Evolutionary conservation across 306 rosid genomes (phyloP), one percentile per base, ranked within the genome.

Genomic region (Glycyrrhiza uralensis): DNA sequence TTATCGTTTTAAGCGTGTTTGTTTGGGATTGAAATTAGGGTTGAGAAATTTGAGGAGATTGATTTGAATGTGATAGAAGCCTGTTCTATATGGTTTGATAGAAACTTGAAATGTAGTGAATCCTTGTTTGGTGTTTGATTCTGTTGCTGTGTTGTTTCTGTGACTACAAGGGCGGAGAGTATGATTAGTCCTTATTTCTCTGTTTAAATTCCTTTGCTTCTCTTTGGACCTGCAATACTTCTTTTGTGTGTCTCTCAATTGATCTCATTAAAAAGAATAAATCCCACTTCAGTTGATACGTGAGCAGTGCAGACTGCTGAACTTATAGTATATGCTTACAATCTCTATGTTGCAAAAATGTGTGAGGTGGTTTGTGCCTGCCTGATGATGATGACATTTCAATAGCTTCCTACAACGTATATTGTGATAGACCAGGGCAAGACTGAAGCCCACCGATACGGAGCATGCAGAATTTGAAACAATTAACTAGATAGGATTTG

Each of bases 161-260:
- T 32, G 13, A 49, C 20, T 35, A 2, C 36, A 57, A 8, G 36
- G 11, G 33, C 29, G 14, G 29, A 23, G 57, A 26, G 8, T 71
- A 55, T 26, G 66, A 11, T n/a, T n/a, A n/a, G n/a, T n/a, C n/a
- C n/a, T n/a, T n/a, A n/a, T n/a, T n/a, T n/a, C n/a, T n/a, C n/a
- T n/a, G n/a, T n/a, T n/a, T n/a, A n/a, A n/a, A n/a, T n/a, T n/a
- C 57, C 51, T 76, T 8, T 50, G 13, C 66, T 18, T 49, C 63
- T 60, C 30, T n/a, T n/a, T 36, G 20, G 11, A 29, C 19, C 36
- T 64, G 47, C 66, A 24, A 2, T 20, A 18, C 7, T 44, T 63
- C 46, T 14, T 68, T 12, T 49, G 7, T 57, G 26, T 71, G 41
- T 45, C 5, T 56, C 46, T 57, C 8, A 18, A 4, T 35, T 10